Base-by-base conservation (phyloP, 306 rosid species). In the Astragalus glycyphyllos region DNA sequence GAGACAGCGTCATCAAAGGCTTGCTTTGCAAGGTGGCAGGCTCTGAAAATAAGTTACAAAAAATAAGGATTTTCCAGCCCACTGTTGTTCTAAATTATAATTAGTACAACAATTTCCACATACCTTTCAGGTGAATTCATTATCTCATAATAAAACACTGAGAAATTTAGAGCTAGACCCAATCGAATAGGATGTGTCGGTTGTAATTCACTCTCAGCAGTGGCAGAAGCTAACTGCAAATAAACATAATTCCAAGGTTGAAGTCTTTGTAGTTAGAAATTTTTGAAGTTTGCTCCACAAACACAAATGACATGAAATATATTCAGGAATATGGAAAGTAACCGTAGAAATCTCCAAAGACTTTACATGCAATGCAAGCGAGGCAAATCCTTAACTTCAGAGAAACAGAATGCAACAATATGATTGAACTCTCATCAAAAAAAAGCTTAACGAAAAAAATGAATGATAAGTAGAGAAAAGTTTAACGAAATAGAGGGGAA, bases 121-220 rank as follows among this genome's bases (percentile, higher is more conserved):
- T 73, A 90, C 97, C 92, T 88, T 83, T 88, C 90, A 41, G 92
- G 85, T 58, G 90, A 83, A 81, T 88, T 86, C 88, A 90, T n/a
- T 74, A 86, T 90, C 75, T 90, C 96, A 79, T 84, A 90, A 83
- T 87, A 90, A 81, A 90, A 87, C 83, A 90, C 92, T 1, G 92
- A 90, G 78, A 79, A 86, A 79, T 90, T 90, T 79, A 88, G 79
- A 63, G 90, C 91, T 75, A 90, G 74, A 47, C 95, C 94, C 88
- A 88, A 65, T 32, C 90, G 90, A 63, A 90, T 84, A 48, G 92
- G 92, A 80, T 90, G 87, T 6, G 92, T 86, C 55, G 92, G 81
- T 71, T 90, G 76, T 70, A 90, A 73, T 46, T 88, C 90, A 47
- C 74, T 80, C 82, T 88, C 97, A 8, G 94, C 92, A 17, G 86